Conservation (phyloP, 2,329 filamentous ascomycete species). For the Fusarium napiforme region DNA sequence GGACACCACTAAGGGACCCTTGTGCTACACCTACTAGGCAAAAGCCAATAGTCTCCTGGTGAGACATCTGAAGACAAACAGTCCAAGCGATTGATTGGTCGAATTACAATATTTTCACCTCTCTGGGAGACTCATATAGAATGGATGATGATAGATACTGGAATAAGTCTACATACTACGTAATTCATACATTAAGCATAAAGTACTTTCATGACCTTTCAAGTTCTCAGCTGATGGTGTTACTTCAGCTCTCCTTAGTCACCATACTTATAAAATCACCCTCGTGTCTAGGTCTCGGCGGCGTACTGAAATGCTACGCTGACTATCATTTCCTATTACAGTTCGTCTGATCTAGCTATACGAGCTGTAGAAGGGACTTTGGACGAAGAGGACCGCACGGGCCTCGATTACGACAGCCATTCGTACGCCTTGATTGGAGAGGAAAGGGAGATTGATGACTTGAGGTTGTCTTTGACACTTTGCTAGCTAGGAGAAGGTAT, state of each 20-base stretch:
- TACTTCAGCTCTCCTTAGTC: accelerated
- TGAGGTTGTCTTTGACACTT: neutral
- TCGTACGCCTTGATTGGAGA: neutral
- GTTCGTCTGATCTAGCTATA: neutral
- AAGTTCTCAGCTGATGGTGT: neutral
- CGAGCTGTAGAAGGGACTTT: neutral
- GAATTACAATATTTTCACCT: neutral
- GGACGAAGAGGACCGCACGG: neutral
- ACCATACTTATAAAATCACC: too few species aligned
- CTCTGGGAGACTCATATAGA: neutral
- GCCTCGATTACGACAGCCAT: neutral
- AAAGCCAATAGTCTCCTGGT: accelerated
- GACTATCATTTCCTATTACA: neutral
- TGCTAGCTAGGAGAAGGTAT: neutral
- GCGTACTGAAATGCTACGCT: neutral
- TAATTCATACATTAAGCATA: too few species aligned
- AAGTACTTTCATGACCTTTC: too few species aligned
- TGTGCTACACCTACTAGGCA: conserved; percentile 7
- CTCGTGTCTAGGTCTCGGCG: too few species aligned
- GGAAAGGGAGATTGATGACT: neutral
- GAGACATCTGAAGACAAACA: neutral
- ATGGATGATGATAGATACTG: accelerated
- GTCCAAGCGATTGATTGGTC: neutral
- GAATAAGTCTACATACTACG: too few species aligned
- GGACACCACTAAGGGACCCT: neutral